Evolutionary conservation across 2,329 filamentous ascomycete genomes (phyloP).

Genomic region (Cadophora malorum): DNA sequence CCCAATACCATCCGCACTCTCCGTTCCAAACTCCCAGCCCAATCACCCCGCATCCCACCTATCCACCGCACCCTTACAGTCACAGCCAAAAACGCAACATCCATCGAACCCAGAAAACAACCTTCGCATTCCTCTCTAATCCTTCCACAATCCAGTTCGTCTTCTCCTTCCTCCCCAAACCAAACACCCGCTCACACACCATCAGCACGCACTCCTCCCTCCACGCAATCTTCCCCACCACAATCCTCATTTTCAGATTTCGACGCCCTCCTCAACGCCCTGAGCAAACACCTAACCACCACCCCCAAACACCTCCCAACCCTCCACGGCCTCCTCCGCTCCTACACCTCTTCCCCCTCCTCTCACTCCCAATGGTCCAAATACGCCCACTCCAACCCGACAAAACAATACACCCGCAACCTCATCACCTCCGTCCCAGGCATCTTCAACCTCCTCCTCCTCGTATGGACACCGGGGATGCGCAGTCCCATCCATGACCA

Average conservation of each 20-base stretch:
- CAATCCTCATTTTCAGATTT: constrained; percentile 28
- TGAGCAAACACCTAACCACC: constrained; percentile 31
- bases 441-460: constrained; percentile 67
- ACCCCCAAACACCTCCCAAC: constrained; percentile 29
- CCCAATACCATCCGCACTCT: constrained; percentile 27
- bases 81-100: constrained; percentile 26
- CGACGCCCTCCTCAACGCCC: constrained; percentile 31
- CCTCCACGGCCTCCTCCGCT: constrained; percentile 32
- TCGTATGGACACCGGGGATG: constrained; percentile 89
- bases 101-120: constrained; percentile 8
- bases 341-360: constrained; percentile 33
- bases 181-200: background rate
- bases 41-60: constrained; percentile 19
- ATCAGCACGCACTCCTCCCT: background rate
- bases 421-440: constrained; percentile 88
- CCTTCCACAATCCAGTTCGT: background rate
- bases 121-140: background rate
- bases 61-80: constrained; percentile 30
- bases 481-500: constrained; percentile 88
- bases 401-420: constrained; percentile 82
- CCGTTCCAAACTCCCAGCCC: constrained; percentile 23
- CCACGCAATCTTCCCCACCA: constrained; percentile 11
- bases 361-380: constrained; percentile 64
- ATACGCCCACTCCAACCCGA: constrained; percentile 74
- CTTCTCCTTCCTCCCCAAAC: background rate